A percentile compares a stretch with the other conserved stretches of the same genome.
phyloP scores from a whole-genome alignment of 176 grass and related monocot genomes.

The Alopecurus myosuroides region DNA sequence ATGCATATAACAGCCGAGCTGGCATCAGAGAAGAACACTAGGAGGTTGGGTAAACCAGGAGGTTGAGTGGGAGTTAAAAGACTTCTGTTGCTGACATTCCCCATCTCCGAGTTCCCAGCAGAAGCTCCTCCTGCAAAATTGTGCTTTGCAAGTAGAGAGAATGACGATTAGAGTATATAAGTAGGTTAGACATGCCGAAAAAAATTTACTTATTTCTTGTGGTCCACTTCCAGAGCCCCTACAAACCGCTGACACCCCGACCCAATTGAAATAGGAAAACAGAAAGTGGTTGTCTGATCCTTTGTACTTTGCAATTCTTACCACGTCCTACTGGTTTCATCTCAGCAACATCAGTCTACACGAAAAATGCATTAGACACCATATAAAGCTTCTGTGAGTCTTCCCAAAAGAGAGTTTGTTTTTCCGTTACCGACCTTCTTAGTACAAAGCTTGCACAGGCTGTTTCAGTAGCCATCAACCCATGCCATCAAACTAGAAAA shows the following conservation, averaged over 20 bases:
- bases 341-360: no score
- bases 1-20: no score
- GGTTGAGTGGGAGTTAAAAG: neutral
- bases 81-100: neutral
- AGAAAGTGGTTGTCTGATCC: neutral
- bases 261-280: neutral
- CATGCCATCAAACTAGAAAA: no score
- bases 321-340: neutral
- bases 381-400: no score
- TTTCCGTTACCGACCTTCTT: no score
- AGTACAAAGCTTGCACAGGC: no score
- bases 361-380: no score
- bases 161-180: neutral
- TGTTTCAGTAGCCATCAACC: no score
- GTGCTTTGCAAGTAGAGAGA: neutral
- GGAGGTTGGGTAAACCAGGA: neutral
- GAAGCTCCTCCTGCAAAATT: neutral
- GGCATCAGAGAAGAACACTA: neutral
- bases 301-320: neutral
- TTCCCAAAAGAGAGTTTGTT: no score
- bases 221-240: neutral
- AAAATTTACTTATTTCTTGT: neutral
- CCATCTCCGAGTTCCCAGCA: neutral
- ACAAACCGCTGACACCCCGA: neutral
- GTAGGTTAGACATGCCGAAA: neutral